Evolutionary conservation across 495 filamentous ascomycete genomes (phyloP).

Genomic region (Penicillium bovifimosum): DNA sequence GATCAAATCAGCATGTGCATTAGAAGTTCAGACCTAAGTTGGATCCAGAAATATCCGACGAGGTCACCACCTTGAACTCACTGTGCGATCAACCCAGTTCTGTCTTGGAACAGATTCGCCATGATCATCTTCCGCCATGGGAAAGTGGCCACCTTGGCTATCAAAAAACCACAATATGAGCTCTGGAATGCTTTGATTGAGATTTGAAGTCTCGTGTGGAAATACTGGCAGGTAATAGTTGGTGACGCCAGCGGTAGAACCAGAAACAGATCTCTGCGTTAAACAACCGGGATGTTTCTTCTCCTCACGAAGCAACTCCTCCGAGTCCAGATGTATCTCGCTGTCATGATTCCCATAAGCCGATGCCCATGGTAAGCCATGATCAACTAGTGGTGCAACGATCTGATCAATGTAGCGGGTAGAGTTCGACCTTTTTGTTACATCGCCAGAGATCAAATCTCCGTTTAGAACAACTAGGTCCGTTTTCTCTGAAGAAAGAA

Average conservation of each 20-base stretch:
- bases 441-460: slow-evolving; percentile 66
- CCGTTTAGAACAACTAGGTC: slow-evolving; percentile 65
- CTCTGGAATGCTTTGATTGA: slow-evolving; percentile 25
- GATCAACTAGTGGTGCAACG: slow-evolving; percentile 50
- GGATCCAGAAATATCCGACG: too few species aligned
- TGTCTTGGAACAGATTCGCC: slow-evolving; percentile 30
- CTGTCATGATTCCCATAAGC: slow-evolving; percentile 71
- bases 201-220: slow-evolving; percentile 21
- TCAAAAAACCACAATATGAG: slow-evolving; percentile 71
- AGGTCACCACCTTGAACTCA: too few species aligned
- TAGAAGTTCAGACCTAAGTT: too few species aligned
- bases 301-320: slow-evolving; percentile 50
- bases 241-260: slow-evolving; percentile 44
- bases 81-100: slow-evolving; percentile 30
- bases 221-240: slow-evolving; percentile 61
- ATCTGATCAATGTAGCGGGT: slow-evolving; percentile 56
- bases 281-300: slow-evolving; percentile 42
- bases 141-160: slow-evolving; percentile 54
- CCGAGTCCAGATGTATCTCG: slow-evolving; percentile 51
- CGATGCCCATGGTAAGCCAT: slow-evolving; percentile 54
- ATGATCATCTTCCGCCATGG: slow-evolving; percentile 32
- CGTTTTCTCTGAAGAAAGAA: slow-evolving; percentile 49
- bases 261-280: slow-evolving; percentile 43
- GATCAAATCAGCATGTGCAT: not conserved
- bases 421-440: slow-evolving; percentile 50